Conservation (phyloP, 2,329 filamentous ascomycete genomes). For the Epichloe bromicola region DNA sequence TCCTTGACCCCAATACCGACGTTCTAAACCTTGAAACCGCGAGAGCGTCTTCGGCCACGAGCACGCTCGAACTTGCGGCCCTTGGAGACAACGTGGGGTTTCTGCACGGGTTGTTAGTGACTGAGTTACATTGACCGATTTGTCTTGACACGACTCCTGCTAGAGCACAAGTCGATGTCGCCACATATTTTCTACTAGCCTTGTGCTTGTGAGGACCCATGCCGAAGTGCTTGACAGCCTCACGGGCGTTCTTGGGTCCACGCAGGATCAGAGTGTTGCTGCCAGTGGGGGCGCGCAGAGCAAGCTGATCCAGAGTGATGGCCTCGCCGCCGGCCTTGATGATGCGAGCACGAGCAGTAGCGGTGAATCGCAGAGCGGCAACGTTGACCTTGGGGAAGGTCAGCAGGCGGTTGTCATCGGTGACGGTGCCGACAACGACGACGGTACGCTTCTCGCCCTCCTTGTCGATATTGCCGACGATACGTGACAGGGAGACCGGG, state of each 20-base stretch:
- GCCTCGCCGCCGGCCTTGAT: conserved; percentile 86
- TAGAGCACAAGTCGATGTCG: no score
- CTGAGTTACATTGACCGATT: no score
- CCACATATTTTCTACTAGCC: conserved; percentile 35
- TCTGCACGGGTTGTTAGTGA: conserved; percentile 37
- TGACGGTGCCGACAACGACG: conserved; percentile 88
- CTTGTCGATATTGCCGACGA: conserved; percentile 57
- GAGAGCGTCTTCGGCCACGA: conserved; percentile 95
- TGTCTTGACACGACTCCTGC: background rate
- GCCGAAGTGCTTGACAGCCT: conserved; percentile 98
- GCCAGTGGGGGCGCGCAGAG: conserved; percentile 86
- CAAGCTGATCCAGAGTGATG: conserved; percentile 94
- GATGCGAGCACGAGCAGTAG: conserved; percentile 89
- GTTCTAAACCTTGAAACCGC: conserved; percentile 99
- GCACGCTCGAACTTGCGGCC: conserved; percentile 99
- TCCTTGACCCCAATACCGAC: conserved; percentile 11
- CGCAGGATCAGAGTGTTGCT: conserved; percentile 94
- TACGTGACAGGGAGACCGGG: conserved; percentile 86
- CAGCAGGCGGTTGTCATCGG: conserved; percentile 92
- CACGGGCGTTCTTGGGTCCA: conserved; percentile 94
- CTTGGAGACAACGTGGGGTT: conserved; percentile 96
- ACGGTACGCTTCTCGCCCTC: conserved; percentile 69
- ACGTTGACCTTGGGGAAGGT: conserved; percentile 84
- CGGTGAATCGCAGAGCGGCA: conserved; percentile 92
- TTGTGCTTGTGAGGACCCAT: conserved; percentile 97